phyloP scores from a whole-genome alignment of 129 eudicot species.

The Erigeron canadensis region DNA sequence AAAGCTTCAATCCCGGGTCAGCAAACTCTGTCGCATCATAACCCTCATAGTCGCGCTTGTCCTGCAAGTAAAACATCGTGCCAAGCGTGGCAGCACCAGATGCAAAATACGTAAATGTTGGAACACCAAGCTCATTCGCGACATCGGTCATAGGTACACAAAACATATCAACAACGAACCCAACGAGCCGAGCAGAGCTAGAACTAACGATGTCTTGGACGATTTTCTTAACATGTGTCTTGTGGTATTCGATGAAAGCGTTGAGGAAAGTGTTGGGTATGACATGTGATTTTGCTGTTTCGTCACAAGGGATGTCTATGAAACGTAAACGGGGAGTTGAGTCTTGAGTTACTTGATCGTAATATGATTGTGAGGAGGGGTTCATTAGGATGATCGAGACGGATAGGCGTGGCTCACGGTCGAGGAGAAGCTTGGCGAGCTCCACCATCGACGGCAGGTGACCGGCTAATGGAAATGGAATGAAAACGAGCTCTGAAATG shows the following conservation, averaged over 20 bases:
- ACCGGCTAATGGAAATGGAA: slow-evolving; percentile 37
- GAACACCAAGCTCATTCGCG: slow-evolving; percentile 25
- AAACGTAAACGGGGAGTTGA: slow-evolving; percentile 9
- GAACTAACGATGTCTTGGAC: background rate
- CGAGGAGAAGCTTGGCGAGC: slow-evolving; percentile 33
- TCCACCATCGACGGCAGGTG: slow-evolving; percentile 33
- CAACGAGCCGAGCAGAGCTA: slow-evolving; percentile 17
- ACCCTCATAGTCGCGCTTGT: slow-evolving; percentile 14
- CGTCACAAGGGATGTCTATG: slow-evolving; percentile 21
- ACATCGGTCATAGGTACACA: slow-evolving; percentile 27
- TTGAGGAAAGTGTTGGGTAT: slow-evolving; percentile 11
- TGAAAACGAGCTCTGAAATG: slow-evolving; percentile 23
- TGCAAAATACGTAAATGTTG: slow-evolving; percentile 27
- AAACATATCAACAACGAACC: slow-evolving; percentile 30
- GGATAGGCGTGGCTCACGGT: slow-evolving; percentile 23
- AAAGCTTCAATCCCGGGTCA: slow-evolving; percentile 18
- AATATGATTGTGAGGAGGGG: slow-evolving; percentile 1
- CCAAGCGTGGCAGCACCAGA: slow-evolving; percentile 22
- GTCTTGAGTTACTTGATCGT: background rate
- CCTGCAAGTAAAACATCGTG: slow-evolving; percentile 23
- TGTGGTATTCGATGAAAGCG: slow-evolving; percentile 20
- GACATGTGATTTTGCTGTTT: slow-evolving; percentile 18
- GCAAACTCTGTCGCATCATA: slow-evolving; percentile 14
- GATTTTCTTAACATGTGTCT: slow-evolving; percentile 11
- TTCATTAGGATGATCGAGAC: slow-evolving; percentile 32